A percentile compares a stretch with the other conserved stretches of the same genome.
Evolutionary conservation across 2,329 filamentous ascomycete genomes (phyloP).

Genomic region (Purpureocillium takamizusanense): DNA sequence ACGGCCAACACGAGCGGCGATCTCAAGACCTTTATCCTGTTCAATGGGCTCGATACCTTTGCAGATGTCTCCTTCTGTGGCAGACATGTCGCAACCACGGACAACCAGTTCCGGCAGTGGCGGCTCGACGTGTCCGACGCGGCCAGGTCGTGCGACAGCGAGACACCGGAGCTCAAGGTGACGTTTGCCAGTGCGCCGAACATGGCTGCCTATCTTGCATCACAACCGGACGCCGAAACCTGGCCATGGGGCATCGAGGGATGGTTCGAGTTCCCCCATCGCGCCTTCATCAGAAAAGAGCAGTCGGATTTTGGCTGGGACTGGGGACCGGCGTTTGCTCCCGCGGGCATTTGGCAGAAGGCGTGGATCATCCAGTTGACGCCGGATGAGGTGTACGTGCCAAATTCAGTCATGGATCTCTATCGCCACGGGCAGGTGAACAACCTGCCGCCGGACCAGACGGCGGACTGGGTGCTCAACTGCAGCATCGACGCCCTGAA

Average conservation of each 20-base stretch:
- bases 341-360: conserved; percentile 54
- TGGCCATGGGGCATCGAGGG: conserved; percentile 1
- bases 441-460: conserved; percentile 47
- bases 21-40: conserved; percentile 32
- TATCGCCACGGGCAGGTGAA: conserved; percentile 50
- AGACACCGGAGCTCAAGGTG: conserved; percentile 6
- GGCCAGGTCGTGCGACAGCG: conserved; percentile 13
- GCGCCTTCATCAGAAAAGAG: conserved; percentile 42
- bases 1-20: no score
- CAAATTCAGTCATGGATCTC: conserved; percentile 48
- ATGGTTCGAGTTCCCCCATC: conserved; percentile 11
- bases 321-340: conserved; percentile 52
- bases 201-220: conserved; percentile 1
- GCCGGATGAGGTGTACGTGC: conserved; percentile 8
- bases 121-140: conserved; percentile 44
- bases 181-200: conserved; percentile 12
- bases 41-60: conserved; percentile 55
- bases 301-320: conserved; percentile 59
- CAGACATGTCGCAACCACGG: conserved; percentile 42
- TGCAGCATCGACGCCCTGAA: conserved; percentile 51
- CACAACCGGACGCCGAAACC: not conserved
- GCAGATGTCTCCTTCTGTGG: conserved; percentile 46
- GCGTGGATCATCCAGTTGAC: conserved; percentile 45
- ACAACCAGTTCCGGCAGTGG: conserved; percentile 57
- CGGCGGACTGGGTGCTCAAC: conserved; percentile 49